Evolutionary conservation across 2,329 filamentous ascomycete species (phyloP).

Genomic region (Coleophoma eucalyptorum): DNA sequence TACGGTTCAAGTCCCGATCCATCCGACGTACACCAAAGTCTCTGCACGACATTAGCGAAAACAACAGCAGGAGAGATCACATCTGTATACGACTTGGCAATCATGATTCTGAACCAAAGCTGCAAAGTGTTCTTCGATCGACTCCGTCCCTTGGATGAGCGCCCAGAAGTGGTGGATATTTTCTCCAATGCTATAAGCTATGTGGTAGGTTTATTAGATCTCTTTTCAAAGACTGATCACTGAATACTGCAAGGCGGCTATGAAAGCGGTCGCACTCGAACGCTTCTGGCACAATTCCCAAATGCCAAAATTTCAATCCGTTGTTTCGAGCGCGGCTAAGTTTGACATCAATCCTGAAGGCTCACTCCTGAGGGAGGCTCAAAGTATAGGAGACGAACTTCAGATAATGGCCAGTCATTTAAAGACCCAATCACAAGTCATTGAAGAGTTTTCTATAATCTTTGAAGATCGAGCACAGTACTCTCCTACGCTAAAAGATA

Average conservation of each 20-base stretch:
- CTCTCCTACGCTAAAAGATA: not conserved
- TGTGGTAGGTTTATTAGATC: constrained; percentile 28
- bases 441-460: not conserved
- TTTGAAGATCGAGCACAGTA: not conserved
- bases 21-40: constrained; percentile 35
- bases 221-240: not conserved
- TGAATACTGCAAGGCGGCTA: constrained; percentile 26
- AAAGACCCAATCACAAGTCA: constrained; percentile 17
- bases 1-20: constrained; percentile 36
- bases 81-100: constrained; percentile 31
- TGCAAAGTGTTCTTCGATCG: constrained; percentile 35
- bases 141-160: constrained; percentile 25
- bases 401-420: constrained; percentile 38
- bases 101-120: constrained; percentile 36
- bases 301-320: constrained; percentile 17
- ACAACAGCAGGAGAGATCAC: constrained; percentile 24
- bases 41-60: constrained; percentile 27
- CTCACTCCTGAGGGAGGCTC: constrained; percentile 35
- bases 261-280: constrained; percentile 34
- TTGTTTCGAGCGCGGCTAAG: constrained; percentile 16
- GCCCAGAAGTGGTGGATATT: constrained; percentile 36
- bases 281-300: constrained; percentile 31
- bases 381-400: constrained; percentile 42
- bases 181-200: constrained; percentile 38
- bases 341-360: constrained; percentile 39